These are phyloP conservation scores for Volvariella surrecta DNA, from an alignment of 1,284 basidiomycete species.

Conservation along the genomic window DNA sequence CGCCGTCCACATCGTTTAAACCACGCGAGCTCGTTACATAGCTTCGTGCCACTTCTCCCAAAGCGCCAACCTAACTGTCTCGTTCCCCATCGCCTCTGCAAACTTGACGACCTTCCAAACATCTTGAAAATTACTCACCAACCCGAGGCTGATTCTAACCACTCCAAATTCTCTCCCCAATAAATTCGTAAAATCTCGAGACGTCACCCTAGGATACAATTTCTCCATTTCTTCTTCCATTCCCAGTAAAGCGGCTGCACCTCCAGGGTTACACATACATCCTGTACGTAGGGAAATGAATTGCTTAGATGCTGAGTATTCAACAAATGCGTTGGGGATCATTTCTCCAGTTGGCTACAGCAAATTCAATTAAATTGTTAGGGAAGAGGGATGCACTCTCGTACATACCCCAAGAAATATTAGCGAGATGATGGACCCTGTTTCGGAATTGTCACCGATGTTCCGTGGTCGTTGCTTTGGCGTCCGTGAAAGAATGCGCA, in stretches of 20 bases:
- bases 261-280: slow-evolving; percentile 82
- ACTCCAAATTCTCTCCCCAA: slow-evolving; percentile 67
- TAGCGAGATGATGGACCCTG: slow-evolving; percentile 56
- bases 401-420: slow-evolving; percentile 56
- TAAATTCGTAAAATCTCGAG: slow-evolving; percentile 50
- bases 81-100: slow-evolving; percentile 38
- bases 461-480: slow-evolving; percentile 45
- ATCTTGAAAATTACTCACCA: slow-evolving; percentile 69
- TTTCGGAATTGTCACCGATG: slow-evolving; percentile 58
- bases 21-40: slow-evolving; percentile 11
- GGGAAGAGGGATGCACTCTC: too few species aligned
- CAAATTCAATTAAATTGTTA: too few species aligned
- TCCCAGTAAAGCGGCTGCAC: slow-evolving; percentile 60
- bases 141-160: slow-evolving; percentile 65
- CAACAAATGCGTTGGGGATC: slow-evolving; percentile 63
- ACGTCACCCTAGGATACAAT: slow-evolving; percentile 49
- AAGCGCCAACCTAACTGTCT: slow-evolving; percentile 29
- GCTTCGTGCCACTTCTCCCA: slow-evolving; percentile 37
- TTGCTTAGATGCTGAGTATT: slow-evolving; percentile 52
- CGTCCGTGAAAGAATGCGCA: slow-evolving; percentile 53
- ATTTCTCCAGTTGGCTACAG: slow-evolving; percentile 58
- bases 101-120: slow-evolving; percentile 60
- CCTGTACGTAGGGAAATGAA: slow-evolving; percentile 72
- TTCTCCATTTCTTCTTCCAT: slow-evolving; percentile 60
- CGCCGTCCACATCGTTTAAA: slow-evolving; percentile 20